Evolutionary conservation across 1,284 basidiomycete species (phyloP), one percentile per base, ranked within the genome.

Genomic region (Hemileia vastatrix): DNA sequence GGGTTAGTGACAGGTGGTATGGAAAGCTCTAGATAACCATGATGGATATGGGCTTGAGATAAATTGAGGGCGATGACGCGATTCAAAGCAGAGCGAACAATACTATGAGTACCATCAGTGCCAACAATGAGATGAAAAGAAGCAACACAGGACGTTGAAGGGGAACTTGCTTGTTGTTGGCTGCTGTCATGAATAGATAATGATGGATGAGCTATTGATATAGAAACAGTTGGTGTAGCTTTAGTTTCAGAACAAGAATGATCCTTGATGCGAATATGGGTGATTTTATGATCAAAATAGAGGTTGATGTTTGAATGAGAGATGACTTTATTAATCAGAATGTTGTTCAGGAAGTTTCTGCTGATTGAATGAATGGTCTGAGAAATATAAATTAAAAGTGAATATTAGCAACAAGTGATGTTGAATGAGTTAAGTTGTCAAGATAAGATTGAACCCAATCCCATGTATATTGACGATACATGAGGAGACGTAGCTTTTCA

Each of bases 21-120:
- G 79, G 86, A 90, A 58, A 98, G 83, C 80, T 98, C 94, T 70
- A 97, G 81, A 78, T 98, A 98, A 71, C 91, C 90, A 74, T 96
- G 90, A 65, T 85, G 86, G 74, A 97, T 91, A 78, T 94, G 97
- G 75, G 87, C 84, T 77, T 97, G 92, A 71, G 86, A 83, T 78
- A 87, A 95, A 80, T 95, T 83, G 85, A 96, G 66, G 24, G 66
- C 65, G 13, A 63, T 66, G n/a, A n/a, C n/a, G n/a, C 50, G 57
- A 36, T 60, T 64, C n/a, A n/a, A n/a, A n/a, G n/a, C n/a, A n/a
- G n/a, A n/a, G n/a, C n/a, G n/a, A 64, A 91, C 84, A 69, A 88
- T 81, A 63, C 87, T 90, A 81, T 90, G 87, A 74, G 84, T 88
- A 36, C 90, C 91, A 78, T 94, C 91, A 67, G 88, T 85, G 61